phyloP scores from a whole-genome alignment of 2,329 filamentous ascomycete species.

The Colletotrichum camelliae region DNA sequence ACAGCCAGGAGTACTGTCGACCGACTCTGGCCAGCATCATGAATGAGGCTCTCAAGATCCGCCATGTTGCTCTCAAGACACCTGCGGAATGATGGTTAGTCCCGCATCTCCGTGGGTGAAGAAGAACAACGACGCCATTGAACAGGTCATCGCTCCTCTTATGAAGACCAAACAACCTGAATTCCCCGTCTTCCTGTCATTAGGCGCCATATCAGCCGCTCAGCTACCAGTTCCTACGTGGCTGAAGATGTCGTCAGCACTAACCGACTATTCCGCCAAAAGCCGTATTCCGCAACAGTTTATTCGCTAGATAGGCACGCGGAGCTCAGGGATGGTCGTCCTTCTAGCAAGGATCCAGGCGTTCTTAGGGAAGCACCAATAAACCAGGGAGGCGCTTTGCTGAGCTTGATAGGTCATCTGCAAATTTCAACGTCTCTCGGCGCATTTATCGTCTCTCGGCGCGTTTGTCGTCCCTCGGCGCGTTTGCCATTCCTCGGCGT shows the following conservation, averaged over 20 bases:
- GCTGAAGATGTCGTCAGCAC: neutral
- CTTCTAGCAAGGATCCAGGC: neutral
- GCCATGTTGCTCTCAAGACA: neutral
- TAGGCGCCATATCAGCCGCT: neutral
- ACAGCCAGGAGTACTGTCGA: neutral
- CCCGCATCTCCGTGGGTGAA: neutral
- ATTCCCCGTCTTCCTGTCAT: neutral
- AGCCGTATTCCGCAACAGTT: neutral
- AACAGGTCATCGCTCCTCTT: neutral
- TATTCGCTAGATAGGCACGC: neutral
- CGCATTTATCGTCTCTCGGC: neutral
- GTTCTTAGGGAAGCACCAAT: neutral
- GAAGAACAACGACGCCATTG: neutral
- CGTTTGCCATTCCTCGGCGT: neutral
- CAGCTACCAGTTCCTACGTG: neutral
- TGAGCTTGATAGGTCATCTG: neutral
- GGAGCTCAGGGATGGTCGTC: neutral
- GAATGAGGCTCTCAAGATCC: neutral
- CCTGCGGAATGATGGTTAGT: neutral
- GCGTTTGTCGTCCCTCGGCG: neutral
- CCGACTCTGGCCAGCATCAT: neutral
- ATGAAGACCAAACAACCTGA: neutral
- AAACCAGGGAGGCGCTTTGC: neutral
- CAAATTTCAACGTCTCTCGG: neutral
- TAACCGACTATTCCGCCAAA: neutral